These are phyloP conservation scores for Pleurostoma richardsiae DNA, from an alignment of 2,329 filamentous ascomycete species.

Conservation along the genomic window DNA sequence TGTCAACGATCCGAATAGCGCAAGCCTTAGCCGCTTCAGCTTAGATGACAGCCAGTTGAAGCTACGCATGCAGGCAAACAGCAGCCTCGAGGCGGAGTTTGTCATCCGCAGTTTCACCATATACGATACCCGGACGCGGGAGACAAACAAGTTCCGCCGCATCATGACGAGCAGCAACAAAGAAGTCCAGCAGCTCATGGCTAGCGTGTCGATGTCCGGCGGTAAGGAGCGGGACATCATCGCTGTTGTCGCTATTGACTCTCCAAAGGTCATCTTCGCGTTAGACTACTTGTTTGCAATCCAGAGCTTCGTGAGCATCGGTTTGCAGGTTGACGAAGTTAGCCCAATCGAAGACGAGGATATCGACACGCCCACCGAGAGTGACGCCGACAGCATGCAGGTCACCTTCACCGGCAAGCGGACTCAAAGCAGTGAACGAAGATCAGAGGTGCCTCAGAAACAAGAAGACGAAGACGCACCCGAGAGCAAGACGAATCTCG, in stretches of 20 bases:
- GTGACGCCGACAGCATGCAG: constrained; percentile 54
- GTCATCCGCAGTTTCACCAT: constrained; percentile 94
- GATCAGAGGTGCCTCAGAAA: constrained; percentile 8
- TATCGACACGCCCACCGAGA: constrained; percentile 46
- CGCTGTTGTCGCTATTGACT: constrained; percentile 89
- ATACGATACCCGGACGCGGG: constrained; percentile 79
- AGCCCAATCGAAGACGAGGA: constrained; percentile 36
- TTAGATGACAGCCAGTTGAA: constrained; percentile 90
- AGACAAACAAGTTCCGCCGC: constrained; percentile 92
- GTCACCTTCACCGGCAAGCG: constrained; percentile 33
- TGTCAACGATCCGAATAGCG: constrained; percentile 69
- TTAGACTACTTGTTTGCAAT: constrained; percentile 92
- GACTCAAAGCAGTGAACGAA: constrained; percentile 12
- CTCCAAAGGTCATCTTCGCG: constrained; percentile 89
- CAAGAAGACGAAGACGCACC: constrained; percentile 1
- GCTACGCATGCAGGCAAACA: constrained; percentile 86
- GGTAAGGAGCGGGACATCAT: constrained; percentile 78
- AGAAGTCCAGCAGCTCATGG: constrained; percentile 96
- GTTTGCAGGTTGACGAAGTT: constrained; percentile 61
- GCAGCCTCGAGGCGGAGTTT: constrained; percentile 86
- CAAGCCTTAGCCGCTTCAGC: constrained; percentile 89
- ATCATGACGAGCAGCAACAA: constrained; percentile 98
- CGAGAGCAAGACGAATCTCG: constrained; percentile 61
- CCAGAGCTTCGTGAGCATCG: constrained; percentile 73
- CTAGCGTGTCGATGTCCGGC: constrained; percentile 86